A percentile compares a stretch with the other conserved stretches of the same genome.
These are phyloP conservation scores for Solanum tarapatanum DNA, from an alignment of 257 asterid genomes.

Conservation along the genomic window DNA sequence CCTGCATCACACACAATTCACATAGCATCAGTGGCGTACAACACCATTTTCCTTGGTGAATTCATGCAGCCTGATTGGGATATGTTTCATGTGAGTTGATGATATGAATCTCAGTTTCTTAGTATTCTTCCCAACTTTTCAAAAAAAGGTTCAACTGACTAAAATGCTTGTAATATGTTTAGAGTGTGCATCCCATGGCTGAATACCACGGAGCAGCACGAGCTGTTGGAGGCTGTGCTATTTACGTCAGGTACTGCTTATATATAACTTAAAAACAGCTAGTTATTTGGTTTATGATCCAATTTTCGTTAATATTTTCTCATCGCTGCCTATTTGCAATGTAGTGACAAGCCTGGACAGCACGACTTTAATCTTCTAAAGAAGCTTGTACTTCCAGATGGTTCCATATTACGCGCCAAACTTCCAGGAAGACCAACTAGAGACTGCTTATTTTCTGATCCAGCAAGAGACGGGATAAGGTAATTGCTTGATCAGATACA, in stretches of 20 bases:
- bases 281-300: background rate
- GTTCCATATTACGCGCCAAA: conserved; percentile 75
- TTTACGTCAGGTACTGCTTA: conserved; percentile 60
- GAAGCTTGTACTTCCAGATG: conserved; percentile 86
- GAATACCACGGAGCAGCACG: conserved; percentile 92
- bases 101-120: background rate
- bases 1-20: conserved; percentile 95
- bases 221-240: conserved; percentile 89
- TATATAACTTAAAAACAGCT: background rate
- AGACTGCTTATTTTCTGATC: conserved; percentile 83
- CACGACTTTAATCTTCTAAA: conserved; percentile 65
- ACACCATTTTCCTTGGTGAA: conserved; percentile 80
- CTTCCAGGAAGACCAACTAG: conserved; percentile 92
- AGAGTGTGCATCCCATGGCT: conserved; percentile 92
- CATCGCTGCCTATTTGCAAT: background rate
- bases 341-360: conserved; percentile 89
- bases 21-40: conserved; percentile 90
- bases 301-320: background rate
- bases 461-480: conserved; percentile 91
- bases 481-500: background rate
- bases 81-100: conserved; percentile 77
- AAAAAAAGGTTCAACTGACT: background rate
- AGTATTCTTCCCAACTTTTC: background rate
- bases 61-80: conserved; percentile 99
- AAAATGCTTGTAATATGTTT: background rate